A percentile compares a stretch with the other conserved stretches of the same genome.
phyloP scores from a whole-genome alignment of 257 asterid genomes.

The Asclepias syriaca region DNA sequence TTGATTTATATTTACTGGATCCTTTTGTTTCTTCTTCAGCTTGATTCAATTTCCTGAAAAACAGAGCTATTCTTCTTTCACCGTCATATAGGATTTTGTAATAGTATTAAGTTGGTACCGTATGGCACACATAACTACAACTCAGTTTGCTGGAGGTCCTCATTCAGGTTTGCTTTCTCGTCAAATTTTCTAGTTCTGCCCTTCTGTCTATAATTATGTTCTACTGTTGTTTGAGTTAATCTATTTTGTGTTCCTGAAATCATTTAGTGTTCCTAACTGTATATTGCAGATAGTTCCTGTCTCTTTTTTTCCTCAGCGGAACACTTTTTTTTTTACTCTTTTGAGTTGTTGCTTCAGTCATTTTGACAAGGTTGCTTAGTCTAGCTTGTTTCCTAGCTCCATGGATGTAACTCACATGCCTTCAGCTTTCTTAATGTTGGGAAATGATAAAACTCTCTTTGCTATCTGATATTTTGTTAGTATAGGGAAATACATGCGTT shows the following conservation, averaged over 20 bases:
- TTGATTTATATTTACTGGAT: background rate
- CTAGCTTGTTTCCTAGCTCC: background rate
- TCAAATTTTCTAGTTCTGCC: background rate
- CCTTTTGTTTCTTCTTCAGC: constrained; percentile 2
- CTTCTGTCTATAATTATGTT: background rate
- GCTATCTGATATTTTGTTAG: constrained; percentile 9
- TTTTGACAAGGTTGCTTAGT: background rate
- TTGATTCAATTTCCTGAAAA: constrained; percentile 7
- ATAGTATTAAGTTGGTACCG: constrained; percentile 28
- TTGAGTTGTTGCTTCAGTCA: background rate
- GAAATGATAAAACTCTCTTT: background rate
- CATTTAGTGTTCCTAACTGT: background rate
- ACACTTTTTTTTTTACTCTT: no score
- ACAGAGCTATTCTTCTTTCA: constrained; percentile 10
- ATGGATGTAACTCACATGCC: background rate
- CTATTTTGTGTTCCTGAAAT: no score
- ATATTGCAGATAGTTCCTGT: background rate
- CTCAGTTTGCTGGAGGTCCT: constrained; percentile 50
- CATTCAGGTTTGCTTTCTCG: constrained; percentile 46
- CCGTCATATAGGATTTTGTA: constrained; percentile 15
- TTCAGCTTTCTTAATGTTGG: background rate
- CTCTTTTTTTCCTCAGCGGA: background rate
- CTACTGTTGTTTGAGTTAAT: background rate
- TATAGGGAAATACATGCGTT: background rate
- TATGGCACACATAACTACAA: constrained; percentile 57